Evolutionary conservation across 164 flowering plant genomes (phyloP), one percentile per base, ranked within the genome.

Genomic region (Liriodendron chinense): DNA sequence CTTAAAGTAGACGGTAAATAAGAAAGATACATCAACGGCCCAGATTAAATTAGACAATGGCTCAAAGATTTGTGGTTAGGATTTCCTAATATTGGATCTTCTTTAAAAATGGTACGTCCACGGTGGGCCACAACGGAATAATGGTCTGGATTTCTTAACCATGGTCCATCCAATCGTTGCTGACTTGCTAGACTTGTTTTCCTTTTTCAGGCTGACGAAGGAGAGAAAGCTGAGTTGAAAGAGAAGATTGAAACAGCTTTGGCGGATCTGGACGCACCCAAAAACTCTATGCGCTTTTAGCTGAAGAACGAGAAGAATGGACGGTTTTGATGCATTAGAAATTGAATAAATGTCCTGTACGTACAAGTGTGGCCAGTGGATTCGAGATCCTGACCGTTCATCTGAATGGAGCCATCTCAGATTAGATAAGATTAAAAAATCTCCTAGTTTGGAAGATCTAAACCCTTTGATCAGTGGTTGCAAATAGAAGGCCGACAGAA

Each of bases 171-270:
- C 18, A 12, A 14, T 47, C 20, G 56, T 16, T 5, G 20, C 47
- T 18, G 20, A 14, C 8, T 9, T 47, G 34, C 2, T 9, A n/a
- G 12, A 4, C 2, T 1, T 21, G 20, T 16, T 66, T 80, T 64
- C 43, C 61, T 65, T 77, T 3, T 74, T 72, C 84, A 92, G 97
- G 93, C 89, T 34, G 89, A 89, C 16, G 90, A 88, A 71, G 87
- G 80, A 48, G 94, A 89, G 77, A 87, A 78, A 77, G 90, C 88
- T 6, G 69, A 57, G 23, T 53, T 92, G 80, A 82, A 82, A 84
- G 71, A 73, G 21, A 84, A 79, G 78, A 92, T 92, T 21, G 81
- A 89, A 76, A 79, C 83, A 2, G 93, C 91, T 48, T 88, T 92
- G 67, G 84, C 83, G 72, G 86, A 87, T 74, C 78, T 84, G 1